Conservation (phyloP, 2,329 filamentous ascomycete genomes). For the Zymoseptoria pseudotritici region DNA sequence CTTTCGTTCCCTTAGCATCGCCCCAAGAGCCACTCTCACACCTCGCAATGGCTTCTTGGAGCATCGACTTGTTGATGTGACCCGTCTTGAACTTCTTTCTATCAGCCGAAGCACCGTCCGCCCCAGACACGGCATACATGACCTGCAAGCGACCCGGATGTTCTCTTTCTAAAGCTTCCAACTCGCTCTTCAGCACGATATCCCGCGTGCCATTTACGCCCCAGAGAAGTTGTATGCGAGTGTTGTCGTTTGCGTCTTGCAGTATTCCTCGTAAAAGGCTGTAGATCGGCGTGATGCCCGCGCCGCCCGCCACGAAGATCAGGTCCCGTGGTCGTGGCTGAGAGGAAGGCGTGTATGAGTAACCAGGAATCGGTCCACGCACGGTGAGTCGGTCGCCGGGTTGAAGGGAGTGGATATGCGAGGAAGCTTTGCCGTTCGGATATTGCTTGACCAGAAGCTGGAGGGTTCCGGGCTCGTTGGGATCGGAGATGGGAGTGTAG, state of each 20-base stretch:
- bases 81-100: constrained; percentile 45
- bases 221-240: constrained; percentile 56
- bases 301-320: constrained; percentile 62
- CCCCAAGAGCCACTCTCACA: constrained; percentile 22
- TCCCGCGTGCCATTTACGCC: constrained; percentile 60
- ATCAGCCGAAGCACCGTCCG: constrained; percentile 24
- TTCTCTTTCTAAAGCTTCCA: constrained; percentile 43
- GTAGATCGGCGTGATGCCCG: constrained; percentile 63
- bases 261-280: constrained; percentile 24
- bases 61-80: constrained; percentile 49
- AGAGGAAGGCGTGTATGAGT: constrained; percentile 20
- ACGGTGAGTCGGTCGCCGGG: constrained; percentile 58
- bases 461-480: constrained; percentile 51
- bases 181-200: constrained; percentile 50
- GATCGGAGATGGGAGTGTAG: constrained; percentile 56
- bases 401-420: constrained; percentile 56
- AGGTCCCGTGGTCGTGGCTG: constrained; percentile 30
- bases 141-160: constrained; percentile 51
- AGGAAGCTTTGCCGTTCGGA: constrained; percentile 56
- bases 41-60: constrained; percentile 44
- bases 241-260: constrained; percentile 52
- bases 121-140: constrained; percentile 51
- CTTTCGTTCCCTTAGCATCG: constrained; percentile 43
- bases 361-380: constrained; percentile 42
- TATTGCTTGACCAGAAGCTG: constrained; percentile 64